Percentiles rank a stretch among this genome's conserved stretches.
phyloP scores from a whole-genome alignment of 2,329 filamentous ascomycete genomes.

The Colletotrichum navitas region DNA sequence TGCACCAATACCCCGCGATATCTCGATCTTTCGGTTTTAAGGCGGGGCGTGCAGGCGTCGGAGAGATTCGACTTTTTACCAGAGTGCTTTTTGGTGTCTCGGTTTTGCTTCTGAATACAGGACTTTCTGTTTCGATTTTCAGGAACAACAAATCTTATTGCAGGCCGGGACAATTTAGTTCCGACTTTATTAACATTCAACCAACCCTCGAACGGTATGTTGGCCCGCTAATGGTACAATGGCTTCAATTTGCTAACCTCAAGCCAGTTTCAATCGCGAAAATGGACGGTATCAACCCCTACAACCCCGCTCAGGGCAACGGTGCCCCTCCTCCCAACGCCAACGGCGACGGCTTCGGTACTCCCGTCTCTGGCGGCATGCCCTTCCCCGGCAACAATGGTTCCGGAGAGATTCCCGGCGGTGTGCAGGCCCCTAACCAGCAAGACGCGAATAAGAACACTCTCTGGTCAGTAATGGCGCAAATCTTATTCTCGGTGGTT shows the following conservation, averaged over 20 bases:
- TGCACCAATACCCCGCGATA: slow-evolving; percentile 39
- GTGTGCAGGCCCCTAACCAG: slow-evolving; percentile 43
- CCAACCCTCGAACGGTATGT: slow-evolving; percentile 18
- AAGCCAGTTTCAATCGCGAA: slow-evolving; percentile 16
- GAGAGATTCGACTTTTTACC: slow-evolving; percentile 52
- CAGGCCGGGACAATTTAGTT: slow-evolving; percentile 8
- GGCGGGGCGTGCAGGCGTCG: slow-evolving; percentile 57
- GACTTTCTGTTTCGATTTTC: slow-evolving; percentile 51
- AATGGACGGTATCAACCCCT: slow-evolving; percentile 53
- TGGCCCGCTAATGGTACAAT: neutral
- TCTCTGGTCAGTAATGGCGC: slow-evolving; percentile 61
- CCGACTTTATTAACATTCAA: slow-evolving; percentile 14
- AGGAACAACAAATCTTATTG: slow-evolving; percentile 42
- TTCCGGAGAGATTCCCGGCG: slow-evolving; percentile 49
- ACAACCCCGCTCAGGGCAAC: slow-evolving; percentile 49
- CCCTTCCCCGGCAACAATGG: slow-evolving; percentile 52
- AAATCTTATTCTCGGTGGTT: too few relatives aligned
- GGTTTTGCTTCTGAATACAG: slow-evolving; percentile 53
- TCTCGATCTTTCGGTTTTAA: slow-evolving; percentile 43
- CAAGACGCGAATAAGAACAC: slow-evolving; percentile 69
- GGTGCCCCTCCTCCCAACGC: slow-evolving; percentile 53
- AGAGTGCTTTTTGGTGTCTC: slow-evolving; percentile 54
- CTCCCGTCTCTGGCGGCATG: slow-evolving; percentile 50
- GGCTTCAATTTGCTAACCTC: neutral
- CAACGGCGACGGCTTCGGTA: slow-evolving; percentile 52